Percentiles rank a stretch among this genome's conserved stretches.
phyloP scores from a whole-genome alignment of 257 asterid genomes.

The Fraxinus cuspidata region DNA sequence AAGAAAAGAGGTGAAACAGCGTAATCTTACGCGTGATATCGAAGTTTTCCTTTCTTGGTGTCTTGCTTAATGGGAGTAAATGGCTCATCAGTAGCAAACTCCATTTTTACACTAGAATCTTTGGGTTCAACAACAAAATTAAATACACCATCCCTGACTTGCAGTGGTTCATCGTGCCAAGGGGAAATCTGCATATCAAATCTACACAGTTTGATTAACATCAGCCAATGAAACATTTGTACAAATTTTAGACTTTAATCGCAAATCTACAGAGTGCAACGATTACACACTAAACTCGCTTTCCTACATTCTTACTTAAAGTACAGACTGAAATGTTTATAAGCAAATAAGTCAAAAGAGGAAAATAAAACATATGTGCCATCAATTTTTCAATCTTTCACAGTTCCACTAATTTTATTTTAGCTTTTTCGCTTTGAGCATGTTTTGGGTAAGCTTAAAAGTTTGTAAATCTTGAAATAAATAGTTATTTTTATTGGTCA shows the following conservation, averaged over 20 bases:
- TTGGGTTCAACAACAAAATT: conserved; percentile 92
- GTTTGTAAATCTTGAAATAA: too few species aligned
- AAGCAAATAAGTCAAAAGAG: not conserved
- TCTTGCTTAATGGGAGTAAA: conserved; percentile 96
- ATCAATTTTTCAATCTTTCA: not conserved
- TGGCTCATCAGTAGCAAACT: conserved; percentile 93
- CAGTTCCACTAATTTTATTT: not conserved
- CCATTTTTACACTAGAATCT: conserved; percentile 97
- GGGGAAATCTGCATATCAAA: conserved; percentile 75
- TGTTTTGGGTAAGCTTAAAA: too few species aligned
- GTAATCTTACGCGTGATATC: conserved; percentile 82
- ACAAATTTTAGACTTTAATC: not conserved
- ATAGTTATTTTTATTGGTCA: not conserved
- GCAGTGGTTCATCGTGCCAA: conserved; percentile 95
- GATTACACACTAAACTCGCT: not conserved
- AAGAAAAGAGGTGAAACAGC: not conserved
- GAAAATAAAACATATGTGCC: not conserved
- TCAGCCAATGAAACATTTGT: conserved; percentile 4
- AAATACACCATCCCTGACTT: conserved; percentile 76
- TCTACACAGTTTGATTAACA: not conserved
- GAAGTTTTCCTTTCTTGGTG: conserved; percentile 91
- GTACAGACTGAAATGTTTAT: not conserved
- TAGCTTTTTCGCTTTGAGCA: too few species aligned
- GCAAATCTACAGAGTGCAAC: not conserved
- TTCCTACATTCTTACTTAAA: not conserved